Base-by-base conservation (phyloP, 2,329 filamentous ascomycete genomes). In the Exophiala xenobiotica region DNA sequence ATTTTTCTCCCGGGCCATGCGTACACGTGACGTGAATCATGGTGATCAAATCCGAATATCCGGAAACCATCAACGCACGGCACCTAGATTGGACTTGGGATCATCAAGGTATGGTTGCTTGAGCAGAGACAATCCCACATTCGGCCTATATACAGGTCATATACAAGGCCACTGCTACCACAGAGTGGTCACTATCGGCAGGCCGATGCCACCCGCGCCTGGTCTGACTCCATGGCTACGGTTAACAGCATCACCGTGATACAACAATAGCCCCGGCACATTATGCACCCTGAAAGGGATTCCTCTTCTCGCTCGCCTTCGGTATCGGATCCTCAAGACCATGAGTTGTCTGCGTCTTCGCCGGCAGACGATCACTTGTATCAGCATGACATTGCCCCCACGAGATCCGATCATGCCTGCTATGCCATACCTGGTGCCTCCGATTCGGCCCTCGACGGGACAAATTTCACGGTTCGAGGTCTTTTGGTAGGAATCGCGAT, bases 391-490 rank as follows among this genome's bases (percentile, higher is more conserved):
- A 27, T 50, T 31, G 31, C 47, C 40, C 52, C 40, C 47, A 24
- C 38, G 6, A 46, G 46, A 6, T 60, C 54, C 24, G 58, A 62
- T 41, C 54, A 56, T 48, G 58, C 40, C 26, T 54, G 58, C 31
- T 61, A 61, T 45, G 57, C 54, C 16, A 43, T 9, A 20, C 31
- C 49, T 3, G 12, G 46, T 26, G 49, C 26, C 2, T n/a, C 43
- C 7, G 53, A 59, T n/a, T 65, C 65, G 11, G 70, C 71, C 3
- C 59, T 63, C 4, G 68, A 76, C 55, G 73, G 74, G 4, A 81
- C 81, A 40, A 90, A 90, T 73, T 96, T 99, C 72, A 97, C 93
- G 0, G 51, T 86, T 20, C 86, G 93, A 49, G 90, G 90, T 44
- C 78, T 97, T 31, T 66, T 83, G 4, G 89, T 88, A 22, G 93